A percentile compares a stretch with the other conserved stretches of the same genome.
Evolutionary conservation across 805 yeast genomes (phyloP).

Genomic region (Ogataea pini): DNA sequence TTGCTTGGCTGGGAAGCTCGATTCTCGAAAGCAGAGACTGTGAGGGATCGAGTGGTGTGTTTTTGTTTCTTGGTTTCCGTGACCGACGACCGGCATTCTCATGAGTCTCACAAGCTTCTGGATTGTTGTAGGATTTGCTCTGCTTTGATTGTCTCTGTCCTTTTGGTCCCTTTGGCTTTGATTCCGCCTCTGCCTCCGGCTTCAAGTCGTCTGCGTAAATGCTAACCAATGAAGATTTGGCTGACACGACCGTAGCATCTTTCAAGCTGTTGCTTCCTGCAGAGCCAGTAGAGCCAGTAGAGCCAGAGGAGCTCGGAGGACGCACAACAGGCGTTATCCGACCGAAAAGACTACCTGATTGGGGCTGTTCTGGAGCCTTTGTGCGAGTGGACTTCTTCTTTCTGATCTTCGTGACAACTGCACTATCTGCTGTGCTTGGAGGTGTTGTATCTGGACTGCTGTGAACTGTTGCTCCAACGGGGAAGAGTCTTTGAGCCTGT

Average conservation of each 20-base stretch:
- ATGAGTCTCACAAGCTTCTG: background rate
- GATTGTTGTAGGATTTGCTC: constrained; percentile 3
- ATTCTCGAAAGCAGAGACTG: constrained; percentile 10
- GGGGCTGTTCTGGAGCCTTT: background rate
- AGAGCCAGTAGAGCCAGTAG: background rate
- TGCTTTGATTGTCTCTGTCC: constrained; percentile 1
- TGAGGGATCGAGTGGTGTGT: background rate
- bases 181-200: background rate
- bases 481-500: constrained; percentile 22
- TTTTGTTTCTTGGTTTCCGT: background rate
- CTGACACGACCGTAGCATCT: background rate
- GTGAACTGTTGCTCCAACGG: constrained; percentile 5
- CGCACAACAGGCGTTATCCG: background rate
- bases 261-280: no score
- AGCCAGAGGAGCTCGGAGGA: background rate
- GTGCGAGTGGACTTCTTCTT: background rate
- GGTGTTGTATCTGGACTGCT: constrained; percentile 4
- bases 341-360: constrained; percentile 4
- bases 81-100: background rate
- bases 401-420: background rate
- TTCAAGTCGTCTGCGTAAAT: constrained; percentile 1
- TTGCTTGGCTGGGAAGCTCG: constrained; percentile 7
- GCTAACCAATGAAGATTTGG: background rate
- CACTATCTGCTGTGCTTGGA: constrained; percentile 5
- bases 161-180: constrained; percentile 5